Percentiles rank a stretch among this genome's conserved stretches.
Conservation (phyloP, 179 eudicot genomes). For the Drosera spatulata region DNA sequence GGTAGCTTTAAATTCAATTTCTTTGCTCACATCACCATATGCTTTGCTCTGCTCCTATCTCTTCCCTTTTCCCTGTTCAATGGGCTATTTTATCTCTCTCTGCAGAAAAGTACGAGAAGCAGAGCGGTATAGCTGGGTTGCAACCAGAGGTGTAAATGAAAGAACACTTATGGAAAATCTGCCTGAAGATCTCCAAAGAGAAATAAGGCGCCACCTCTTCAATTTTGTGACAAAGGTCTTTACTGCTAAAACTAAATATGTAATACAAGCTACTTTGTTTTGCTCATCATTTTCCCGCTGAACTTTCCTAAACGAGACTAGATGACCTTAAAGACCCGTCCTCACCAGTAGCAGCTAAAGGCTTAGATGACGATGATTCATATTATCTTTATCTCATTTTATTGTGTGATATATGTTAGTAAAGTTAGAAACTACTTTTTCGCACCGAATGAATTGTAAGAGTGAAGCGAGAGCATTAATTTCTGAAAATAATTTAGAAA, state of each 20-base stretch:
- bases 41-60: no score
- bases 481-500: no score
- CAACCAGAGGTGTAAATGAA: constrained; percentile 79
- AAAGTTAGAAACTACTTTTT: no score
- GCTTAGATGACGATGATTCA: no score
- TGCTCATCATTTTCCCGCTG: not conserved
- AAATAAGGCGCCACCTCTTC: constrained; percentile 66
- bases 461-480: no score
- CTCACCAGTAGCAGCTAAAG: no score
- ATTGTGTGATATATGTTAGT: no score
- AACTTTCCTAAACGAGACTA: no score
- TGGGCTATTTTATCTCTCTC: not conserved
- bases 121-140: constrained; percentile 77
- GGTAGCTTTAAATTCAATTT: constrained; percentile 19
- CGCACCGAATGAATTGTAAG: no score
- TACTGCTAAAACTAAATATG: not conserved
- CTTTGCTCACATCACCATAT: not conserved
- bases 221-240: constrained; percentile 48
- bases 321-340: no score
- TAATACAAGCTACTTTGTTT: not conserved
- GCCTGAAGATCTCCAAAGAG: constrained; percentile 87
- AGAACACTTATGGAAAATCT: constrained; percentile 59
- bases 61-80: no score
- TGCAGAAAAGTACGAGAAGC: constrained; percentile 64
- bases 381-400: no score